These are phyloP conservation scores for Xylariaceae sp. DNA, from an alignment of 2,329 filamentous ascomycete genomes.

Conservation along the genomic window DNA sequence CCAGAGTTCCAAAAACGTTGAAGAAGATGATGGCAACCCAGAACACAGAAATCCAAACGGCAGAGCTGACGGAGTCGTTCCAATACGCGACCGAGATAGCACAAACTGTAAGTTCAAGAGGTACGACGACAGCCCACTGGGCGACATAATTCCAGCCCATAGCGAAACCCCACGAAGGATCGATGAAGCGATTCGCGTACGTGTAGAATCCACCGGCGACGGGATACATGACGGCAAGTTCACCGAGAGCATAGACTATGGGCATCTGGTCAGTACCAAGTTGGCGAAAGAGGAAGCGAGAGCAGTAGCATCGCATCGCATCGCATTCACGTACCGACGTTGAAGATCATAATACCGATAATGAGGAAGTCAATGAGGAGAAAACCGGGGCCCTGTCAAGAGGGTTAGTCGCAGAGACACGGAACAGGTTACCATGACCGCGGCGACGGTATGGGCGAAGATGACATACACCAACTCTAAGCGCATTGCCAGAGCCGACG, in stretches of 20 bases:
- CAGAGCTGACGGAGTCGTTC: conserved; percentile 43
- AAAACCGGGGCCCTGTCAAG: conserved; percentile 39
- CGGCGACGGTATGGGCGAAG: background rate
- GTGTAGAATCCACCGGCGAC: conserved; percentile 52
- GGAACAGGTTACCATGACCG: background rate
- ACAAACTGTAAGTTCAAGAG: conserved; percentile 49
- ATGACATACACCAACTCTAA: conserved; percentile 43
- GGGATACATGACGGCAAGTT: conserved; percentile 50
- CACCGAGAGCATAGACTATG: conserved; percentile 54
- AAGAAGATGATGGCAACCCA: conserved; percentile 49
- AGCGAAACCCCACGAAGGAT: conserved; percentile 46
- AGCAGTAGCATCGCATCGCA: background rate
- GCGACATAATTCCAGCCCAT: conserved; percentile 46
- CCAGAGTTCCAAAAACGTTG: conserved; percentile 56
- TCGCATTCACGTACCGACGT: conserved; percentile 40
- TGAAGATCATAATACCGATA: conserved; percentile 59
- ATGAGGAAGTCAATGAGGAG: conserved; percentile 51
- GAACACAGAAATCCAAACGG: conserved; percentile 58
- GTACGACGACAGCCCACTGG: conserved; percentile 48
- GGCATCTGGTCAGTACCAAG: conserved; percentile 6
- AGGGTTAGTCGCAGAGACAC: conserved; percentile 4
- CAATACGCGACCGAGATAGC: conserved; percentile 49
- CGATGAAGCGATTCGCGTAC: conserved; percentile 50
- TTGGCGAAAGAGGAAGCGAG: background rate
- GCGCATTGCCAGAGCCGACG: conserved; percentile 54